Evolutionary conservation across 805 yeast genomes (phyloP).

Genomic region (Nakazawaea wyomingensis): DNA sequence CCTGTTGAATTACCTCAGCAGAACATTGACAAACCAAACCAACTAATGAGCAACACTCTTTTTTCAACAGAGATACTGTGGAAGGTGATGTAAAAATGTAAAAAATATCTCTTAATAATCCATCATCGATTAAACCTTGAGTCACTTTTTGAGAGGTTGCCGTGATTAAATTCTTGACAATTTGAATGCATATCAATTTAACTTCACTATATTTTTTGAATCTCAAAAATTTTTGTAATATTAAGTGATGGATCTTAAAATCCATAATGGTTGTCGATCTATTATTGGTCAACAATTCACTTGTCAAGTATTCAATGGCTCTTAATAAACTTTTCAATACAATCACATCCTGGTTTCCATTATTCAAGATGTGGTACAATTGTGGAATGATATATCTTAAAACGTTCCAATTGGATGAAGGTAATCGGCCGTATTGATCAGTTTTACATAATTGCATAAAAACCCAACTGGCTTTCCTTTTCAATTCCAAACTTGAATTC

Average conservation of each 20-base stretch:
- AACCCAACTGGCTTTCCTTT: slow-evolving; percentile 14
- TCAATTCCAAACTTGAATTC: slow-evolving; percentile 2
- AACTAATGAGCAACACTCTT: slow-evolving; percentile 10
- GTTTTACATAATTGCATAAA: slow-evolving; percentile 14
- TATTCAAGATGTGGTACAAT: slow-evolving; percentile 7
- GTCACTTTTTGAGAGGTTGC: slow-evolving; percentile 12
- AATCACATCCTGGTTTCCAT: slow-evolving; percentile 4
- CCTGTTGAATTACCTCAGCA: slow-evolving; percentile 7
- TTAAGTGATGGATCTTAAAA: slow-evolving; percentile 10
- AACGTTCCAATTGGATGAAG: slow-evolving; percentile 14
- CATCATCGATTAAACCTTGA: background rate
- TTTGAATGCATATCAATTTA: slow-evolving; percentile 6
- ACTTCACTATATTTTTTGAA: slow-evolving; percentile 1
- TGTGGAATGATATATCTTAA: slow-evolving; percentile 13
- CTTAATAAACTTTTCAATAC: slow-evolving; percentile 10
- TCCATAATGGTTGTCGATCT: slow-evolving; percentile 6
- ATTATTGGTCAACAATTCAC: slow-evolving; percentile 11
- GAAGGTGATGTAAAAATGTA: slow-evolving; percentile 8
- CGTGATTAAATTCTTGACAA: slow-evolving; percentile 12
- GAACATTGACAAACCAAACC: slow-evolving; percentile 10
- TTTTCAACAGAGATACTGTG: slow-evolving; percentile 6
- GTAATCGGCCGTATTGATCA: slow-evolving; percentile 12
- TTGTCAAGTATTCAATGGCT: slow-evolving; percentile 9
- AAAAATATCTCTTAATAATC: slow-evolving; percentile 7
- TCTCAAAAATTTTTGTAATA: slow-evolving; percentile 8